Percentiles rank a stretch among this genome's conserved stretches.
Evolutionary conservation across 441 rosid genomes (phyloP).

Genomic region (Breynia disticha): DNA sequence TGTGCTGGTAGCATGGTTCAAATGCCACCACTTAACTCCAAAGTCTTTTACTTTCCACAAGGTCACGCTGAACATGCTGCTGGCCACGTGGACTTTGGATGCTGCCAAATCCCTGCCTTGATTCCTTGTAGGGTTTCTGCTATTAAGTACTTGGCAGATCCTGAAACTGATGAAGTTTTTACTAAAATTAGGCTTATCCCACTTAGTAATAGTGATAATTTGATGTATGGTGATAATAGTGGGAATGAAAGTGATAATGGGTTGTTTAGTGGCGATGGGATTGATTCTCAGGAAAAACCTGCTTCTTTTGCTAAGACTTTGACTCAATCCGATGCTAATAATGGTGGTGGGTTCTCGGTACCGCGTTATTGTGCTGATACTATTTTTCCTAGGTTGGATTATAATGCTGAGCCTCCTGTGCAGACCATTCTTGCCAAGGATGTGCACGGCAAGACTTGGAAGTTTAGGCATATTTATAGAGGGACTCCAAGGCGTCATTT

Average conservation of each 20-base stretch:
- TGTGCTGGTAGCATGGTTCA: slow-evolving; percentile 97
- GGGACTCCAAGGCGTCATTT: slow-evolving; percentile 96
- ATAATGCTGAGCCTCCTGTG: slow-evolving; percentile 89
- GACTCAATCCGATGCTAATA: slow-evolving; percentile 94
- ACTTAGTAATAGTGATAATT: slow-evolving; percentile 18
- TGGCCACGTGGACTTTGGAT: slow-evolving; percentile 49
- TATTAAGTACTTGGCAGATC: slow-evolving; percentile 74
- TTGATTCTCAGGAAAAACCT: slow-evolving; percentile 47
- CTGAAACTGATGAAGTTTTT: slow-evolving; percentile 83
- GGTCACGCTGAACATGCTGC: slow-evolving; percentile 90
- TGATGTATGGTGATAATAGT: slow-evolving; percentile 17
- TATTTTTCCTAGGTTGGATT: slow-evolving; percentile 80
- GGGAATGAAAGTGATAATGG: slow-evolving; percentile 24
- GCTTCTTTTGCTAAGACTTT: slow-evolving; percentile 88
- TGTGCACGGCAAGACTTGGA: slow-evolving; percentile 89
- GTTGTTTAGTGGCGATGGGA: slow-evolving; percentile 20
- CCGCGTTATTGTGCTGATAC: slow-evolving; percentile 97
- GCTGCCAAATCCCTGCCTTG: slow-evolving; percentile 37
- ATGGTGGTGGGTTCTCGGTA: slow-evolving; percentile 98
- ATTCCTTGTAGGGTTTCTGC: slow-evolving; percentile 57
- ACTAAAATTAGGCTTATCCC: slow-evolving; percentile 61
- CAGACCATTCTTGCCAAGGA: slow-evolving; percentile 88
- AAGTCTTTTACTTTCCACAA: slow-evolving; percentile 83
- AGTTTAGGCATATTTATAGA: slow-evolving; percentile 91
- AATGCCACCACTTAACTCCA: slow-evolving; percentile 68